These are phyloP conservation scores for Lecanicillium sp. DNA, from an alignment of 2,329 filamentous ascomycete species.

Conservation along the genomic window DNA sequence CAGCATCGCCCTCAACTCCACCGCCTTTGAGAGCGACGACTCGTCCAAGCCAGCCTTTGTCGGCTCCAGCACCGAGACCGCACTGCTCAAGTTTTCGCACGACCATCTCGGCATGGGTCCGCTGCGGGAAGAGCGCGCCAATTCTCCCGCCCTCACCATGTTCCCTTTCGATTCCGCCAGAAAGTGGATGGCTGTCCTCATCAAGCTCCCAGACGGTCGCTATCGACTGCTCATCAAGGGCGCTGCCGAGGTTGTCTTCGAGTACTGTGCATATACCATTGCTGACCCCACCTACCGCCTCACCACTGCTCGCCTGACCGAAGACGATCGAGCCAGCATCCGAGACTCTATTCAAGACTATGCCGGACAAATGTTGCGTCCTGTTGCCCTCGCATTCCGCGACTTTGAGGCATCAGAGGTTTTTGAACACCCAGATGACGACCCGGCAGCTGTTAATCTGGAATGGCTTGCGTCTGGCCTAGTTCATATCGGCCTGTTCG, in stretches of 20 bases:
- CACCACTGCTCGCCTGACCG: constrained; percentile 23
- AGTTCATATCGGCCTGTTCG: constrained; percentile 45
- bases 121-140: constrained; percentile 40
- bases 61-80: constrained; percentile 51
- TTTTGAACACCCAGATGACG: constrained; percentile 22
- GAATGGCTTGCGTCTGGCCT: constrained; percentile 30
- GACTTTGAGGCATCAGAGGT: constrained; percentile 47
- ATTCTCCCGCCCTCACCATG: constrained; percentile 40
- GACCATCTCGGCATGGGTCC: constrained; percentile 42
- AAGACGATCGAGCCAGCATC: constrained; percentile 27
- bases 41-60: constrained; percentile 35
- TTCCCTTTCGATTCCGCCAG: constrained; percentile 49
- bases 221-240: constrained; percentile 52
- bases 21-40: constrained; percentile 45
- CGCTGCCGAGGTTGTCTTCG: constrained; percentile 50
- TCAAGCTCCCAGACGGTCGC: constrained; percentile 38
- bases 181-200: constrained; percentile 52
- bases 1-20: constrained; percentile 43
- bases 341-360: constrained; percentile 41
- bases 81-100: constrained; percentile 43
- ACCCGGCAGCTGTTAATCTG: constrained; percentile 29
- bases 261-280: constrained; percentile 36
- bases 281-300: constrained; percentile 37
- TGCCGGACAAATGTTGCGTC: constrained; percentile 60
- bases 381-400: constrained; percentile 59